Evolutionary conservation across 768 basidiomycete species (phyloP).

Genomic region (Leucosporidium scottii): DNA sequence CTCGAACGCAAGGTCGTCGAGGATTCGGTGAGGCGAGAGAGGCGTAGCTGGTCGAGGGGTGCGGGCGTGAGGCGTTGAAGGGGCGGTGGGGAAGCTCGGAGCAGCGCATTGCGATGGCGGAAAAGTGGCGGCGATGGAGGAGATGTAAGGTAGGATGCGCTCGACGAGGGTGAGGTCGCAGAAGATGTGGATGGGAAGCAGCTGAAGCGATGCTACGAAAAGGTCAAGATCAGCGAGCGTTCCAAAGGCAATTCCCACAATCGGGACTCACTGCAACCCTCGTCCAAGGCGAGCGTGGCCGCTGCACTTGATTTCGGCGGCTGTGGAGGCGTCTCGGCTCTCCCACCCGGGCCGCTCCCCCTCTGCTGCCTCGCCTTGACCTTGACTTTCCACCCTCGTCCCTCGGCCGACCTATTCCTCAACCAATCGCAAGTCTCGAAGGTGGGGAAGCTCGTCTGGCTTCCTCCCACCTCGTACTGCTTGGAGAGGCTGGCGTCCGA

Average conservation of each 20-base stretch:
- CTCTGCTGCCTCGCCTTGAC: background rate
- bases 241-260: too few species aligned
- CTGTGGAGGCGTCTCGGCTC: background rate
- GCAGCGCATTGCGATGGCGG: background rate
- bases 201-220: background rate
- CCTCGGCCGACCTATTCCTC: background rate
- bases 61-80: background rate
- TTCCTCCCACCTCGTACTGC: background rate
- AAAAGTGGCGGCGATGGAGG: background rate
- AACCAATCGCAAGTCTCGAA: background rate
- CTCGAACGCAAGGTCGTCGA: slow-evolving; percentile 10
- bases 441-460: too few species aligned
- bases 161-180: slow-evolving; percentile 40
- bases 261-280: background rate
- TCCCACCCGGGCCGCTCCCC: background rate
- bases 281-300: background rate
- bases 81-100: background rate
- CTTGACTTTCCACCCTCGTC: background rate
- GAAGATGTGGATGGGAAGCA: slow-evolving; percentile 40
- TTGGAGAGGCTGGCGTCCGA: background rate
- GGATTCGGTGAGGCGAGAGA: background rate
- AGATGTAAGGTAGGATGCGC: slow-evolving; percentile 36
- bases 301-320: background rate
- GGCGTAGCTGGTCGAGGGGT: background rate
- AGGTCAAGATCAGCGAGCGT: background rate